Conservation (phyloP, 2,329 filamentous ascomycete species). For the Scytalidium sp. region DNA sequence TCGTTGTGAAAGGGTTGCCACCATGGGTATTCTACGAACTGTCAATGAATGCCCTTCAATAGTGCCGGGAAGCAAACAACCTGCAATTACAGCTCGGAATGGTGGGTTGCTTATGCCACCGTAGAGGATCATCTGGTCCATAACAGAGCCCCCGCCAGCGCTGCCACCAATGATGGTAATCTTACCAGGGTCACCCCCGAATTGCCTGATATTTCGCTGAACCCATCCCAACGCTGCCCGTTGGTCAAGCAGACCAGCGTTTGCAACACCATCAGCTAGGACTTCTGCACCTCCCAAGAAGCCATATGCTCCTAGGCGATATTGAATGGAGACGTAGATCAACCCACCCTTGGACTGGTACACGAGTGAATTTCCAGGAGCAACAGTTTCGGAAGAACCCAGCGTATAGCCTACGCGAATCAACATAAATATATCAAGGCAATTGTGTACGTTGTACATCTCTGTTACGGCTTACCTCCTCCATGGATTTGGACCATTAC, state of each 20-base stretch:
- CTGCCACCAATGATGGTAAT: conserved; percentile 36
- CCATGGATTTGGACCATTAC: conserved; percentile 1
- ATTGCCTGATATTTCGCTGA: conserved; percentile 21
- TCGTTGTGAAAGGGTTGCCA: conserved; percentile 6
- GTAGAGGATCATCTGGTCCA: not conserved
- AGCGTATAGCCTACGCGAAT: not conserved
- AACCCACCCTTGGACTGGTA: not conserved
- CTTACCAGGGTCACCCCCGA: conserved; percentile 23
- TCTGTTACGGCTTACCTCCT: conserved; percentile 28
- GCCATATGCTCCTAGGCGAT: conserved; percentile 3
- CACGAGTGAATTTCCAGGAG: not conserved
- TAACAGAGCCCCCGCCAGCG: conserved; percentile 3
- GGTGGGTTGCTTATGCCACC: not conserved
- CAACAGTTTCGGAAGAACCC: not conserved
- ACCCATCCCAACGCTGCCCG: conserved; percentile 17
- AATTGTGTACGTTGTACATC: not conserved
- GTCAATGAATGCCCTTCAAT: not conserved
- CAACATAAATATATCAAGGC: not conserved
- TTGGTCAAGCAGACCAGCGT: conserved; percentile 4
- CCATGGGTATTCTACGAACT: conserved; percentile 5
- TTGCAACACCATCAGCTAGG: not conserved
- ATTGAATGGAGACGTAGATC: conserved; percentile 1
- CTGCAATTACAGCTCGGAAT: conserved; percentile 1
- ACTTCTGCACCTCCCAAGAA: conserved; percentile 3
- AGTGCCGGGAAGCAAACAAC: not conserved